Conservation (phyloP, 1,139 yeast genomes). For the Yarrowia galli region DNA sequence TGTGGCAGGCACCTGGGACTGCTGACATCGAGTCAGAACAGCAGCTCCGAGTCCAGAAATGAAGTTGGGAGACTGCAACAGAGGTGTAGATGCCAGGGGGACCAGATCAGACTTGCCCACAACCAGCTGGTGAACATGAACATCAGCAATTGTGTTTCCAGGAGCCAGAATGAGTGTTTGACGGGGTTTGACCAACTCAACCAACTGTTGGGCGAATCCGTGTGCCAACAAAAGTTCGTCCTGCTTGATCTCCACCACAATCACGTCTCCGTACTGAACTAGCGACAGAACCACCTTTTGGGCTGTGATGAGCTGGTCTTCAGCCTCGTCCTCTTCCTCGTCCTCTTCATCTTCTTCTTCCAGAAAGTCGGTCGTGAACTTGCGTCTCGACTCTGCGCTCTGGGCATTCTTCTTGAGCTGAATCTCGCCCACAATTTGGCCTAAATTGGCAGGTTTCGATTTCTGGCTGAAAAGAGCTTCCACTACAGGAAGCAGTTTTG, state of each 20-base stretch:
- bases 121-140: slow-evolving; percentile 6
- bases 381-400: slow-evolving; percentile 7
- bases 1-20: slow-evolving; percentile 41
- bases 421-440: slow-evolving; percentile 21
- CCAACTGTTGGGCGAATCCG: slow-evolving; percentile 16
- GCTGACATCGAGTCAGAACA: slow-evolving; percentile 43
- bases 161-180: slow-evolving; percentile 20
- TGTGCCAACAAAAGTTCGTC: slow-evolving; percentile 23
- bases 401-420: slow-evolving; percentile 23
- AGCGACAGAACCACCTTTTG: slow-evolving; percentile 7
- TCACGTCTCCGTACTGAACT: slow-evolving; percentile 6
- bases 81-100: neutral
- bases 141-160: slow-evolving; percentile 29
- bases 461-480: slow-evolving; percentile 6
- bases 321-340: neutral
- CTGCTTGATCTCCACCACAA: slow-evolving; percentile 3
- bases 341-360: slow-evolving; percentile 27
- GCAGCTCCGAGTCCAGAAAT: slow-evolving; percentile 47
- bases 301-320: neutral
- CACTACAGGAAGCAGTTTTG: slow-evolving; percentile 7
- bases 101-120: slow-evolving; percentile 15
- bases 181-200: slow-evolving; percentile 1
- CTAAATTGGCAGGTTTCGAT: slow-evolving; percentile 5
- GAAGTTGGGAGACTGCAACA: slow-evolving; percentile 40
- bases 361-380: slow-evolving; percentile 24